Percentiles rank a stretch among this genome's conserved stretches.
Conservation (phyloP, 257 asterid species). For the Solanum appendiculatum region DNA sequence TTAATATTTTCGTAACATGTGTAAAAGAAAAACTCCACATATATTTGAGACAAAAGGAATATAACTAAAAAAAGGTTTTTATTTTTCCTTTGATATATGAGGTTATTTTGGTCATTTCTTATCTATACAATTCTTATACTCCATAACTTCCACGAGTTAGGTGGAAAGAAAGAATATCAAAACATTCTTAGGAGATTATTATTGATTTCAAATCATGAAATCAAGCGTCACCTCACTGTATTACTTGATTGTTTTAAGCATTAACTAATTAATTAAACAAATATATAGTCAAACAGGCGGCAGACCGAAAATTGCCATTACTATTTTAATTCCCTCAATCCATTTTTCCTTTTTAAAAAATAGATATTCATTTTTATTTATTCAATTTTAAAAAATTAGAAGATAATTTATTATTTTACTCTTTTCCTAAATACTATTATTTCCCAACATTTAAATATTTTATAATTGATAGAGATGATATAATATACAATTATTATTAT, state of each 20-base stretch:
- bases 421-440: too few species aligned
- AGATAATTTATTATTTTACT: too few species aligned
- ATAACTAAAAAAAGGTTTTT: background rate
- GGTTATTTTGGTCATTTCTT: background rate
- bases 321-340: background rate
- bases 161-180: background rate
- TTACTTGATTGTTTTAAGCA: background rate
- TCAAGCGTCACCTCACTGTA: background rate
- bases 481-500: too few species aligned
- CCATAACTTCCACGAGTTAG: background rate
- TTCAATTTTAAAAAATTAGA: too few species aligned
- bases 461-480: too few species aligned
- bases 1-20: too few species aligned
- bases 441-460: too few species aligned
- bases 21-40: background rate
- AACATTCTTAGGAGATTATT: background rate
- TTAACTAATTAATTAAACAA: background rate
- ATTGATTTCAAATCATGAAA: background rate
- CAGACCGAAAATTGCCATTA: background rate
- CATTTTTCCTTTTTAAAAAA: too few species aligned
- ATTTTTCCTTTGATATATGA: background rate
- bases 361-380: too few species aligned
- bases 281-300: background rate
- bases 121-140: too few species aligned
- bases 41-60: background rate